Conservation (phyloP, 495 filamentous ascomycete genomes). For the Aspergillus asperescens region DNA sequence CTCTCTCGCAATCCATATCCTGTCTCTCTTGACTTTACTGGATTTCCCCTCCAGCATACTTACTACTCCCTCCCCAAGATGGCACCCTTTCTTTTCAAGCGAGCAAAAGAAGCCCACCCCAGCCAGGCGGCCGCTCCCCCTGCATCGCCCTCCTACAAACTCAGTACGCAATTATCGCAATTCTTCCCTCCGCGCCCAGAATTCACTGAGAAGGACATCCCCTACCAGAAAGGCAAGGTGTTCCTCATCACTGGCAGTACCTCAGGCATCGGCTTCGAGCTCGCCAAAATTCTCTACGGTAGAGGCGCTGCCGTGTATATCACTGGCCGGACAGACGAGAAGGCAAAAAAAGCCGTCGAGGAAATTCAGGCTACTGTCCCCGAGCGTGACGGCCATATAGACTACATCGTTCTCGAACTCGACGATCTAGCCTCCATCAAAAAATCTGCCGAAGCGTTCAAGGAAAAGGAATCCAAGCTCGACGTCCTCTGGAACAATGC, state of each 20-base stretch:
- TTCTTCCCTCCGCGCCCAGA: constrained; percentile 29
- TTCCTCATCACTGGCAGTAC: constrained; percentile 39
- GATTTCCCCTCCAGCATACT: background rate
- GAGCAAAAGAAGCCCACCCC: background rate
- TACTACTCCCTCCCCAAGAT: background rate
- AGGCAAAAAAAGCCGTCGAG: constrained; percentile 31
- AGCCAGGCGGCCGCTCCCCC: background rate
- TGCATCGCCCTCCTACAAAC: background rate
- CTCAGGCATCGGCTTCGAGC: constrained; percentile 40
- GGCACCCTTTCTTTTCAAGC: background rate
- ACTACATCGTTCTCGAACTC: constrained; percentile 43
- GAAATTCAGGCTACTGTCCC: constrained; percentile 22
- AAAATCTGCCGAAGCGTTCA: constrained; percentile 37
- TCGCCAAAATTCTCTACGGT: constrained; percentile 38
- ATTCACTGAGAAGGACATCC: constrained; percentile 29
- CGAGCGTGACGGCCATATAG: constrained; percentile 25
- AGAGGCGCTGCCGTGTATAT: constrained; percentile 41
- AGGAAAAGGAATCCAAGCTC: constrained; percentile 34
- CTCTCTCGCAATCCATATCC: background rate
- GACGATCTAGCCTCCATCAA: constrained; percentile 48
- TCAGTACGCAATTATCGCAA: constrained; percentile 19
- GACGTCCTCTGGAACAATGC: constrained; percentile 56
- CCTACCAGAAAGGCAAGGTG: constrained; percentile 31
- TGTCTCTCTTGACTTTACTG: background rate
- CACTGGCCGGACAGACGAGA: constrained; percentile 35